Evolutionary conservation across 2,329 filamentous ascomycete species (phyloP).

Genomic region (Parafenestella ontariensis): DNA sequence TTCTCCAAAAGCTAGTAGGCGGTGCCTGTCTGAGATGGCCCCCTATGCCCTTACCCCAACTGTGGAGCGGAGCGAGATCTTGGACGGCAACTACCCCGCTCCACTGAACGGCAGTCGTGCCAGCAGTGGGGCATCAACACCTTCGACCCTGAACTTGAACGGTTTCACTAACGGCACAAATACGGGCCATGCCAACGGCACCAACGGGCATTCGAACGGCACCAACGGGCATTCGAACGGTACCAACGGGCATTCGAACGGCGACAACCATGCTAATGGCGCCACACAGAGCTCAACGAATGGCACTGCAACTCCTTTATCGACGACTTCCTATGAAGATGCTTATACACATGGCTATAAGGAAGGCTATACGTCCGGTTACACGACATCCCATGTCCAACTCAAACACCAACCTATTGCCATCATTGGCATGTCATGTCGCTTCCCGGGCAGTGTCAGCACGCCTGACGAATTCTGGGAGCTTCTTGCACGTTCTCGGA

Average conservation of each 20-base stretch:
- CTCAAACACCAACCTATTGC: slow-evolving; percentile 37
- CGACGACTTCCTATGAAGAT: slow-evolving; percentile 12
- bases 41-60: slow-evolving; percentile 27
- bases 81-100: not conserved
- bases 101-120: not conserved
- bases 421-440: slow-evolving; percentile 49
- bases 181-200: slow-evolving; percentile 1
- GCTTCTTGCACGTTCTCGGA: slow-evolving; percentile 28
- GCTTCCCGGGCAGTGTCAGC: slow-evolving; percentile 31
- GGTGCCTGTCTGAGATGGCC: slow-evolving; percentile 15
- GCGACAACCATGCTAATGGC: not conserved
- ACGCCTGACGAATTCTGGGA: slow-evolving; percentile 40
- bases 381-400: slow-evolving; percentile 18
- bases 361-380: slow-evolving; percentile 18
- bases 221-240: not conserved
- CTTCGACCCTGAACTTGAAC: not conserved
- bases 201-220: not conserved
- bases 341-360: slow-evolving; percentile 28
- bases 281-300: not conserved
- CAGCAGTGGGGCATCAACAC: not conserved
- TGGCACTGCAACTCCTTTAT: slow-evolving; percentile 1
- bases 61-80: slow-evolving; percentile 14
- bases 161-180: not conserved
- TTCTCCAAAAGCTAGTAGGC: not conserved
- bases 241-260: not conserved